Evolutionary conservation across 2,329 filamentous ascomycete species (phyloP), one percentile per base, ranked within the genome.

Genomic region (Penicillium sp.): DNA sequence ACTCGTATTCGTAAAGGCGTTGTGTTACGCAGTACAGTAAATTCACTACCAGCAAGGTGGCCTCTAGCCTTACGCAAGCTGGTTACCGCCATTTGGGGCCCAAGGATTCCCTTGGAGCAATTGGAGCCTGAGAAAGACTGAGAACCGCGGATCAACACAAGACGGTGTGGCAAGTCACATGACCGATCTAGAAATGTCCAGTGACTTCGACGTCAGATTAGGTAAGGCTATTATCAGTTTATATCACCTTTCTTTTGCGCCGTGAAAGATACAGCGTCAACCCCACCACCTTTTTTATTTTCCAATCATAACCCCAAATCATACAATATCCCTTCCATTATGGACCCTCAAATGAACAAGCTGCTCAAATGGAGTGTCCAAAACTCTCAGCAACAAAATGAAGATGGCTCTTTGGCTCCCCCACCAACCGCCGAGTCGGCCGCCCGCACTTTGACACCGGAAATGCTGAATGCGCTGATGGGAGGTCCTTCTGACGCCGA

Each of bases 401-500:
- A 69, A 46, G 72, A 75, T 60, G 66, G 70, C 37, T 69, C 79
- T 56, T 57, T 65, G 43, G 69, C 71, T 59, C 66, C 65, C 60
- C 70, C 55, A 68, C 71, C 69, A 62, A 69, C 61, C 60, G 71
- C 71, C 60, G 73, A 74, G 22, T 58, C 65, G 29, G 53, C 70
- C 42, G 62, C 68, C 31, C 76, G 74, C 46, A 74, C 76, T 22
- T 81, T 95, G 63, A 87, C 87, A 68, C 82, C 89, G 16, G 87
- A 91, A 56, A 82, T 88, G 56, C 82, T 97, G 58, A 84, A 85
- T 44, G 82, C 89, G 14, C 82, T 97, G 54, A 83, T 96, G 70
- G 92, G 92, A 75, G 91, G 90, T 0, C 90, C 90, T 43, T 91
- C 89, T 2, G 93, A 99, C 62, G 92, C 95, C 22, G 91, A 98